Evolutionary conservation across 495 filamentous ascomycete species (phyloP).

Genomic region (Thozetella sp.): DNA sequence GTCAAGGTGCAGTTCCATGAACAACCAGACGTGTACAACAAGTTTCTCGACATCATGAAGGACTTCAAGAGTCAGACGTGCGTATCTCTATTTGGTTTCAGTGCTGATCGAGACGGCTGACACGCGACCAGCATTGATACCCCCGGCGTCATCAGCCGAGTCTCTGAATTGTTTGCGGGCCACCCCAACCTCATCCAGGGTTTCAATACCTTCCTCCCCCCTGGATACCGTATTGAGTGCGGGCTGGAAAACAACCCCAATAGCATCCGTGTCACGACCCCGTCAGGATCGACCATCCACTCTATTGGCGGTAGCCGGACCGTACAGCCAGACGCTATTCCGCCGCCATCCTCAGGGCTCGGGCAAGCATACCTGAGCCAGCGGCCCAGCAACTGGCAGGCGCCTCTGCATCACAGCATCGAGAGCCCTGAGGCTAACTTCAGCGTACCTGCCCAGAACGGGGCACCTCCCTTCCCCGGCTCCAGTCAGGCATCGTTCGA

Average conservation of each 20-base stretch:
- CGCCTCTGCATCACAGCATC: constrained; percentile 56
- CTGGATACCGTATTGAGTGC: constrained; percentile 97
- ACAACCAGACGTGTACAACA: constrained; percentile 97
- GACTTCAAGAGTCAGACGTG: constrained; percentile 98
- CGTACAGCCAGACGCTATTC: constrained; percentile 40
- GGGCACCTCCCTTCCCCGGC: constrained; percentile 41
- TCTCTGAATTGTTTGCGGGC: constrained; percentile 94
- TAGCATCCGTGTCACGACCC: constrained; percentile 94
- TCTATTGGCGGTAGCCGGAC: constrained; percentile 49
- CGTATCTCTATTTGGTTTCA: constrained; percentile 31
- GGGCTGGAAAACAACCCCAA: constrained; percentile 90
- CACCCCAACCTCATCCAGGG: constrained; percentile 97
- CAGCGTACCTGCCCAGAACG: constrained; percentile 49
- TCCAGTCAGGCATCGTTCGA: constrained; percentile 50
- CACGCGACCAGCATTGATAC: constrained; percentile 78
- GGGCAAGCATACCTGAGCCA: constrained; percentile 39
- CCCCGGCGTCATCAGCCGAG: constrained; percentile 94
- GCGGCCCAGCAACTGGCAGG: constrained; percentile 45
- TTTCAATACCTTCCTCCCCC: constrained; percentile 98
- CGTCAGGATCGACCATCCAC: constrained; percentile 72
- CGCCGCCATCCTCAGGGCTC: constrained; percentile 19
- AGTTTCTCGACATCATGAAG: constrained; percentile 99
- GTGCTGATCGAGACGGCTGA: constrained; percentile 14
- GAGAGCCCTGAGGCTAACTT: constrained; percentile 57
- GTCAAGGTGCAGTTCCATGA: constrained; percentile 98